phyloP scores from a whole-genome alignment of 2,329 filamentous ascomycete genomes.

The Emericellopsis cladophorae region DNA sequence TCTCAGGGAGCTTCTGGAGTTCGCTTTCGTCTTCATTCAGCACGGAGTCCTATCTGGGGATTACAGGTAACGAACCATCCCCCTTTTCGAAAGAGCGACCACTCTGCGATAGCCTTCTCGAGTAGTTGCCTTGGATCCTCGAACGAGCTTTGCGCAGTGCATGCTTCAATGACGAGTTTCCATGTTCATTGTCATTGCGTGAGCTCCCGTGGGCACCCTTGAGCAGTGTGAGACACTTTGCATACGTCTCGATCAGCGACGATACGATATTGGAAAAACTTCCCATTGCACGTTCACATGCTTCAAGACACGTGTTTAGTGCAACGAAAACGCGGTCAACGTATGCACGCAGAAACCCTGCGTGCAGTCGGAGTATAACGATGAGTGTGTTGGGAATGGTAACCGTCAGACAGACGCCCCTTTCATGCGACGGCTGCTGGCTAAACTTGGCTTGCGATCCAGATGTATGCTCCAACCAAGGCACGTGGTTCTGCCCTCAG shows the following conservation, averaged over 20 bases:
- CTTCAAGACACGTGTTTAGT: too few relatives aligned
- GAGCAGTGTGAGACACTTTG: slow-evolving; percentile 28
- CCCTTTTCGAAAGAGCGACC: slow-evolving; percentile 31
- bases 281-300: slow-evolving; percentile 12
- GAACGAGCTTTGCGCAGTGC: slow-evolving; percentile 11
- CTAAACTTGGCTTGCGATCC: too few relatives aligned
- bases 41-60: neutral
- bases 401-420: too few relatives aligned
- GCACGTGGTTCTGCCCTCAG: too few relatives aligned
- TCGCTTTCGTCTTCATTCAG: slow-evolving; percentile 13
- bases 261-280: slow-evolving; percentile 29
- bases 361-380: too few relatives aligned
- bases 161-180: slow-evolving; percentile 5
- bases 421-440: too few relatives aligned
- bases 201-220: slow-evolving; percentile 15
- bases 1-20: slow-evolving; percentile 23
- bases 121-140: slow-evolving; percentile 29
- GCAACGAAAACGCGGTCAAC: too few relatives aligned
- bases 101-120: slow-evolving; percentile 22
- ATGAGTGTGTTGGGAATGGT: too few relatives aligned
- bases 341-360: too few relatives aligned
- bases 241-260: slow-evolving; percentile 33
- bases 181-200: slow-evolving; percentile 7
- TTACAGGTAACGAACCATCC: slow-evolving; percentile 25
- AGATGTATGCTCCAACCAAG: too few relatives aligned